These are phyloP conservation scores for Heritiera littoralis DNA, from an alignment of 345 rosid species.

Conservation along the genomic window DNA sequence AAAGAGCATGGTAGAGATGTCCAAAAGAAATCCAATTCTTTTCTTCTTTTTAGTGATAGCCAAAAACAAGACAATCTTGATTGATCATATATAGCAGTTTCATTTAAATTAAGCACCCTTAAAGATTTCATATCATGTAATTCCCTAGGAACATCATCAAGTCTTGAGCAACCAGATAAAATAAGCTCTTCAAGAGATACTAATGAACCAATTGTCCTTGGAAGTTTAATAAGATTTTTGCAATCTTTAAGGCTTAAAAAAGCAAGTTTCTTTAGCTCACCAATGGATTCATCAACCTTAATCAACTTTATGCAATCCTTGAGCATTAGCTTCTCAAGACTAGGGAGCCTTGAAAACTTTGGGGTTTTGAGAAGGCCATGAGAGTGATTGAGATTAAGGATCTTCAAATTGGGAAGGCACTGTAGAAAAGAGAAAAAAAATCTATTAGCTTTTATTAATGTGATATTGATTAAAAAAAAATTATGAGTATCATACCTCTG, in stretches of 20 bases:
- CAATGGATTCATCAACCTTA: conserved; percentile 31
- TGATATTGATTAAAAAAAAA: too few species aligned
- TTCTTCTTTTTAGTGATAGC: neutral
- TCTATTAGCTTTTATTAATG: too few species aligned
- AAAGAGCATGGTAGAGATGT: neutral
- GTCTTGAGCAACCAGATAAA: conserved; percentile 31
- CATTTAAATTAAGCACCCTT: neutral
- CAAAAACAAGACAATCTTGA: neutral
- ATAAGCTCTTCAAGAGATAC: conserved; percentile 25
- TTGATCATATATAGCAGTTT: neutral
- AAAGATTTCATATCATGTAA: neutral
- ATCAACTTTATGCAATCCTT: conserved; percentile 29
- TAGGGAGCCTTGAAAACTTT: conserved; percentile 22
- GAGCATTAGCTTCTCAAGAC: conserved; percentile 33
- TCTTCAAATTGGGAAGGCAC: conserved; percentile 23
- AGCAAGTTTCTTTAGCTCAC: neutral
- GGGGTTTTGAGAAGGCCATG: conserved; percentile 25
- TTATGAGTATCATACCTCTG: too few species aligned
- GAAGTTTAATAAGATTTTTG: conserved; percentile 25
- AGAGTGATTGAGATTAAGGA: conserved; percentile 31
- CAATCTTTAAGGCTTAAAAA: conserved; percentile 26
- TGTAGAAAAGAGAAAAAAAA: neutral
- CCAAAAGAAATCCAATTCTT: neutral
- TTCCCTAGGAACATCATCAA: neutral
- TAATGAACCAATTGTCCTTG: conserved; percentile 21